These are phyloP conservation scores for Nissolia schottii DNA, from an alignment of 306 rosid genomes.

Conservation along the genomic window DNA sequence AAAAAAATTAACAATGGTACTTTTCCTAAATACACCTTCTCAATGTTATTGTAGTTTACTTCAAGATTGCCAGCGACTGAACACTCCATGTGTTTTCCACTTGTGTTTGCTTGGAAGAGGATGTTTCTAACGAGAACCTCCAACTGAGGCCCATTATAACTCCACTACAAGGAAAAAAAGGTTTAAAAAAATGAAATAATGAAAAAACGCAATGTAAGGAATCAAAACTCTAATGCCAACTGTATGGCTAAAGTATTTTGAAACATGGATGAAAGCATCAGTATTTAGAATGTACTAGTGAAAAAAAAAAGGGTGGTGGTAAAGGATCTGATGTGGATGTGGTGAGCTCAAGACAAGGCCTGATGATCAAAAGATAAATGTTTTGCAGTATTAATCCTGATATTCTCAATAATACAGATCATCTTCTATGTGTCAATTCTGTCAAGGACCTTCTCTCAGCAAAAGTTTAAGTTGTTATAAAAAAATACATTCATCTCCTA, in stretches of 20 bases:
- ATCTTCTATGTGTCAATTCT: background rate
- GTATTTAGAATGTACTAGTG: background rate
- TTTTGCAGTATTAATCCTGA: background rate
- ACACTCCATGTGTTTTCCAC: constrained; percentile 50
- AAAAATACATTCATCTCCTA: too few species aligned
- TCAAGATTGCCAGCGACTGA: constrained; percentile 52
- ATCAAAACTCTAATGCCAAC: background rate
- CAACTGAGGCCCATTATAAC: constrained; percentile 76
- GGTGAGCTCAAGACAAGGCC: background rate
- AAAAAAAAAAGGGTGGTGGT: background rate
- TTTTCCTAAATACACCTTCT: constrained; percentile 50
- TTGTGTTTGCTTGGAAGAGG: constrained; percentile 40
- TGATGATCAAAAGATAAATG: background rate
- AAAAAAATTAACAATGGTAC: background rate
- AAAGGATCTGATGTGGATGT: background rate
- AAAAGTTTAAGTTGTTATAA: background rate
- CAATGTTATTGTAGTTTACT: constrained; percentile 79
- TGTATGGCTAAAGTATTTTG: background rate
- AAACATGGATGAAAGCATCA: background rate
- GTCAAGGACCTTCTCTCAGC: background rate
- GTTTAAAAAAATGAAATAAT: background rate
- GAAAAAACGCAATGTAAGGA: background rate
- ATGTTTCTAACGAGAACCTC: constrained; percentile 64
- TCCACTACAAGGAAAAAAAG: constrained; percentile 56
- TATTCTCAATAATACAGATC: background rate